Evolutionary conservation across 106 monocot species (phyloP).

Genomic region (Chionographis japonica): DNA sequence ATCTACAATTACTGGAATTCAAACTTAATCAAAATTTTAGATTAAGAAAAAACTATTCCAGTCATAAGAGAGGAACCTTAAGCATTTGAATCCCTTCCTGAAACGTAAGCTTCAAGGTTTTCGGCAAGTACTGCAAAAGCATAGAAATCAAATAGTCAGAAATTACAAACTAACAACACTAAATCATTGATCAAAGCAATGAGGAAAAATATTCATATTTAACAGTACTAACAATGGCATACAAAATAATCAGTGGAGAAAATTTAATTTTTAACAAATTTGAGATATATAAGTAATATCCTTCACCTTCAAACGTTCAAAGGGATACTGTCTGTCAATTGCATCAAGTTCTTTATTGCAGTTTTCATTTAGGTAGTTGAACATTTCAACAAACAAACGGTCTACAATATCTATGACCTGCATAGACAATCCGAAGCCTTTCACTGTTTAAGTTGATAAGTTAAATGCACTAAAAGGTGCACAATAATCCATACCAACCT

Average conservation of each 20-base stretch:
- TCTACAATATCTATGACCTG: conserved; percentile 93
- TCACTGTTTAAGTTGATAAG: neutral
- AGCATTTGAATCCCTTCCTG: conserved; percentile 89
- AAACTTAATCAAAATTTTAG: neutral
- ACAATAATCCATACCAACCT: conserved; percentile 34
- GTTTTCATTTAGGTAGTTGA: conserved; percentile 80
- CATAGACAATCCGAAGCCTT: neutral
- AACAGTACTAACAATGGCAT: neutral
- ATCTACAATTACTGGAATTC: too few relatives aligned
- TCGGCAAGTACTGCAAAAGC: conserved; percentile 60
- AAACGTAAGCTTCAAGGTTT: conserved; percentile 75
- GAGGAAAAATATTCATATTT: neutral
- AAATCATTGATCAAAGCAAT: neutral
- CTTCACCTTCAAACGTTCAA: conserved; percentile 82
- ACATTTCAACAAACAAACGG: conserved; percentile 74
- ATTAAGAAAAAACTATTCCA: conserved; percentile 7
- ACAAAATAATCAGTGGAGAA: neutral
- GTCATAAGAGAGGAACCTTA: conserved; percentile 42
- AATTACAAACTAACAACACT: neutral
- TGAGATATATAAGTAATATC: neutral
- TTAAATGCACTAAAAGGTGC: neutral
- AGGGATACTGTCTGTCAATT: conserved; percentile 77
- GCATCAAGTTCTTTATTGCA: conserved; percentile 77
- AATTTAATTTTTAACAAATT: neutral
- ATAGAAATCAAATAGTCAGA: neutral